These are phyloP conservation scores for Collybia sordida DNA, from an alignment of 768 basidiomycete species.

Conservation along the genomic window DNA sequence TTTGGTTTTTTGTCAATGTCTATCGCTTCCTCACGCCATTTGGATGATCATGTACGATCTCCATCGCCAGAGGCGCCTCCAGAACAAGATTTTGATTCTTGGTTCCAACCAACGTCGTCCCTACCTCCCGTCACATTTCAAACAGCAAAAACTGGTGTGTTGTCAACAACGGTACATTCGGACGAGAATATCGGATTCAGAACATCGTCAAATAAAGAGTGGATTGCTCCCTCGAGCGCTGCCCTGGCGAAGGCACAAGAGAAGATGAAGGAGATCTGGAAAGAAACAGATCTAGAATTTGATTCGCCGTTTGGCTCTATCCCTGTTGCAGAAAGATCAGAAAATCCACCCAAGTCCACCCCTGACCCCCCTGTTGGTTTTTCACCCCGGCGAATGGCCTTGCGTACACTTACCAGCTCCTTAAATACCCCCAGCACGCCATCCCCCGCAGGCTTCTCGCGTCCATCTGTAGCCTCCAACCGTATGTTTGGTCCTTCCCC, in stretches of 20 bases:
- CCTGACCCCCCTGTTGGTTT: slow-evolving; percentile 15
- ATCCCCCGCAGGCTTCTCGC: slow-evolving; percentile 29
- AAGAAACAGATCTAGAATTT: slow-evolving; percentile 29
- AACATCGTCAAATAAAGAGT: slow-evolving; percentile 33
- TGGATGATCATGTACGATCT: slow-evolving; percentile 25
- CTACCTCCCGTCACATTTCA: slow-evolving; percentile 33
- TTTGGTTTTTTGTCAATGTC: slow-evolving; percentile 29
- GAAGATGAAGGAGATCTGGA: slow-evolving; percentile 47
- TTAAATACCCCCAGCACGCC: slow-evolving; percentile 40
- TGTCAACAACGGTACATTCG: slow-evolving; percentile 7
- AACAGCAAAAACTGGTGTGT: slow-evolving; percentile 25
- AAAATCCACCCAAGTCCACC: slow-evolving; percentile 26
- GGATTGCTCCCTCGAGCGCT: slow-evolving; percentile 49
- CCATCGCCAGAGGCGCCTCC: slow-evolving; percentile 38
- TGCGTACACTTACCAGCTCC: slow-evolving; percentile 37
- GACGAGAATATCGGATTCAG: slow-evolving; percentile 23
- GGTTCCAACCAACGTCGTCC: slow-evolving; percentile 44
- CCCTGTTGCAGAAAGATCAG: slow-evolving; percentile 11
- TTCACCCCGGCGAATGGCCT: slow-evolving; percentile 30
- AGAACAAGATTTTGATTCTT: slow-evolving; percentile 43
- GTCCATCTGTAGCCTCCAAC: slow-evolving; percentile 13
- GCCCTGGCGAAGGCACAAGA: slow-evolving; percentile 57
- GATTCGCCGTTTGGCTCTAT: slow-evolving; percentile 8
- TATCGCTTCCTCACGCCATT: slow-evolving; percentile 11
- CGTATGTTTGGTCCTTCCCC: slow-evolving; percentile 9